phyloP scores from a whole-genome alignment of 805 yeast species.

The Suhomyces sp. region DNA sequence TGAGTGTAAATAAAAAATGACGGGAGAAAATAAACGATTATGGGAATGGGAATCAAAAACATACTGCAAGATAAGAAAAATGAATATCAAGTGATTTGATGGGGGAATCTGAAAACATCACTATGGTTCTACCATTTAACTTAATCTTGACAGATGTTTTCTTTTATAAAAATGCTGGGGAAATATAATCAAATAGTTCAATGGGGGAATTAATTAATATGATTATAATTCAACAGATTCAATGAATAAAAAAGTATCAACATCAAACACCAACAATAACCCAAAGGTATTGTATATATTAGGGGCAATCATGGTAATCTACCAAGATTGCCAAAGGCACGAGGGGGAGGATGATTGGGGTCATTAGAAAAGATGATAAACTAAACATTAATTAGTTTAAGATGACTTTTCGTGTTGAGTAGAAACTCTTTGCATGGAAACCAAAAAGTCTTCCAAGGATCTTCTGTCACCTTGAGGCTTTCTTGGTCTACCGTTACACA shows the following conservation, averaged over 20 bases:
- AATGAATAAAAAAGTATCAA: slow-evolving; percentile 2
- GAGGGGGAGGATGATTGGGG: not conserved
- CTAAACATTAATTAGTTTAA: slow-evolving; percentile 27
- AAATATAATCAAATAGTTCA: not conserved
- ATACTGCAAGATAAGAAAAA: not conserved
- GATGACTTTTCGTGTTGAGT: slow-evolving; percentile 83
- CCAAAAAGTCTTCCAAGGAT: slow-evolving; percentile 77
- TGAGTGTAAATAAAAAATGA: slow-evolving; percentile 7
- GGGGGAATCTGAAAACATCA: slow-evolving; percentile 6
- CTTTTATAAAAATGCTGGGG: not conserved
- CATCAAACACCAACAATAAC: slow-evolving; percentile 3
- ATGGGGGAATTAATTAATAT: not conserved
- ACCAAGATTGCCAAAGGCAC: not conserved
- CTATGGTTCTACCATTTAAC: not conserved
- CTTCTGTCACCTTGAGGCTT: slow-evolving; percentile 52
- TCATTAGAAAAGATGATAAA: not conserved
- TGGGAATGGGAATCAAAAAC: slow-evolving; percentile 9
- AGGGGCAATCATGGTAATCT: not conserved
- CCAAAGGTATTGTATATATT: not conserved
- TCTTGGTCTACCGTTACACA: slow-evolving; percentile 76
- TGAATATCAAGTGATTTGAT: slow-evolving; percentile 2
- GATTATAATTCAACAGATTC: not conserved
- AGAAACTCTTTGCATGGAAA: slow-evolving; percentile 85
- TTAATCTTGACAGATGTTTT: slow-evolving; percentile 1
- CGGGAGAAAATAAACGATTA: slow-evolving; percentile 11